phyloP scores from a whole-genome alignment of 2,329 filamentous ascomycete genomes.

The Alternaria incomplexa region DNA sequence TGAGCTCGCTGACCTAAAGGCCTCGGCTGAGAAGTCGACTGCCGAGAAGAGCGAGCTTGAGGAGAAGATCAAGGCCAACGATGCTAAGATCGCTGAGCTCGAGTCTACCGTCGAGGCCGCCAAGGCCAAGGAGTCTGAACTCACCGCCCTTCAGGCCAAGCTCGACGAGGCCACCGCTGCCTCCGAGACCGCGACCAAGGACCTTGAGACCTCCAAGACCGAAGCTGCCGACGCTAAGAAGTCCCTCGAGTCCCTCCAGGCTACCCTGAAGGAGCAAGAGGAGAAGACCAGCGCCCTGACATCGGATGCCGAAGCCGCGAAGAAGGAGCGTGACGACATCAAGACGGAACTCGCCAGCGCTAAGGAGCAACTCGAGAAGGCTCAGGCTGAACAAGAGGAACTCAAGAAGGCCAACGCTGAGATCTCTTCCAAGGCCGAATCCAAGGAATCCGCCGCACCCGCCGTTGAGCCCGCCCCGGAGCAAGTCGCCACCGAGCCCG shows the following conservation, averaged over 20 bases:
- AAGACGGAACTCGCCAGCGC: conserved; percentile 25
- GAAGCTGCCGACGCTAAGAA: conserved; percentile 21
- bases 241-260: conserved; percentile 14
- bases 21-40: conserved; percentile 26
- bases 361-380: conserved; percentile 29
- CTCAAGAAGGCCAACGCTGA: conserved; percentile 23
- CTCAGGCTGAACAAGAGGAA: conserved; percentile 21
- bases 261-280: conserved; percentile 20
- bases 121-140: conserved; percentile 23
- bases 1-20: conserved; percentile 32
- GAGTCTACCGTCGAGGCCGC: conserved; percentile 24
- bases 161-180: conserved; percentile 21
- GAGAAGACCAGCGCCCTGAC: conserved; percentile 20
- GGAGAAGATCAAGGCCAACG: conserved; percentile 32
- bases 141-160: conserved; percentile 25
- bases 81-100: conserved; percentile 30
- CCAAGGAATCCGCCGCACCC: conserved; percentile 17
- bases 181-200: conserved; percentile 18
- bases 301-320: conserved; percentile 21
- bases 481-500: conserved; percentile 1
- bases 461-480: conserved; percentile 6
- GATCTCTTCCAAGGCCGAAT: conserved; percentile 24
- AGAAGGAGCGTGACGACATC: conserved; percentile 25
- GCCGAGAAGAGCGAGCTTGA: conserved; percentile 29
- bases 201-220: conserved; percentile 25